Evolutionary conservation across 768 basidiomycete genomes (phyloP).

Genomic region (Chlorophyllum brunneum): DNA sequence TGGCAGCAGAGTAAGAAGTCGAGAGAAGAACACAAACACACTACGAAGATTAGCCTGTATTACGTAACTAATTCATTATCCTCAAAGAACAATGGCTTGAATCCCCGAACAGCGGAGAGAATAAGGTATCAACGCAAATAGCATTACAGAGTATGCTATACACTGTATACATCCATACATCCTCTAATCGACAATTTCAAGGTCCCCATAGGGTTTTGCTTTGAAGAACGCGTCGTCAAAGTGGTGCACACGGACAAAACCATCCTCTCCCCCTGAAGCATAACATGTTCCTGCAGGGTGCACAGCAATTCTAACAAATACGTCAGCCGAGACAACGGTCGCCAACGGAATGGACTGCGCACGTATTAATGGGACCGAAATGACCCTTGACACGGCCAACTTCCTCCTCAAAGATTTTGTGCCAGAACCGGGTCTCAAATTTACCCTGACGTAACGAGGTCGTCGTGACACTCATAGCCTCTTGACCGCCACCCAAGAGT

Average conservation of each 20-base stretch:
- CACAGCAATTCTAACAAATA: slow-evolving; percentile 70
- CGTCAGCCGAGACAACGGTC: no score
- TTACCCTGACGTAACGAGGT: slow-evolving; percentile 93
- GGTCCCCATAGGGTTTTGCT: slow-evolving; percentile 85
- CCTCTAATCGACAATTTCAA: slow-evolving; percentile 57
- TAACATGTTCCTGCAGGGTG: slow-evolving; percentile 87
- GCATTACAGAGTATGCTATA: neutral
- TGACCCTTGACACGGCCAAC: slow-evolving; percentile 97
- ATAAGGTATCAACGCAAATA: slow-evolving; percentile 4
- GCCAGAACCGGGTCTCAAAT: slow-evolving; percentile 98
- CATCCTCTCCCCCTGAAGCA: slow-evolving; percentile 96
- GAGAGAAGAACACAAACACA: neutral
- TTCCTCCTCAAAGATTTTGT: slow-evolving; percentile 95
- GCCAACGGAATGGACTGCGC: slow-evolving; percentile 38
- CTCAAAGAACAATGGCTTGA: neutral
- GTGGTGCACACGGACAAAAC: slow-evolving; percentile 87
- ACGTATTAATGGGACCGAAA: slow-evolving; percentile 97
- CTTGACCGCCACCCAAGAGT: slow-evolving; percentile 94
- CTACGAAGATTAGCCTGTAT: neutral
- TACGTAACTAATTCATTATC: slow-evolving; percentile 7
- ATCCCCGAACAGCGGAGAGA: neutral
- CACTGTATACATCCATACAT: neutral
- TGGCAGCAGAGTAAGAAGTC: slow-evolving; percentile 7
- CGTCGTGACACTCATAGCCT: slow-evolving; percentile 96
- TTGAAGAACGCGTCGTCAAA: slow-evolving; percentile 95